Base-by-base conservation (phyloP, 2,329 filamentous ascomycete genomes). In the Aphanoascus verrucosus region DNA sequence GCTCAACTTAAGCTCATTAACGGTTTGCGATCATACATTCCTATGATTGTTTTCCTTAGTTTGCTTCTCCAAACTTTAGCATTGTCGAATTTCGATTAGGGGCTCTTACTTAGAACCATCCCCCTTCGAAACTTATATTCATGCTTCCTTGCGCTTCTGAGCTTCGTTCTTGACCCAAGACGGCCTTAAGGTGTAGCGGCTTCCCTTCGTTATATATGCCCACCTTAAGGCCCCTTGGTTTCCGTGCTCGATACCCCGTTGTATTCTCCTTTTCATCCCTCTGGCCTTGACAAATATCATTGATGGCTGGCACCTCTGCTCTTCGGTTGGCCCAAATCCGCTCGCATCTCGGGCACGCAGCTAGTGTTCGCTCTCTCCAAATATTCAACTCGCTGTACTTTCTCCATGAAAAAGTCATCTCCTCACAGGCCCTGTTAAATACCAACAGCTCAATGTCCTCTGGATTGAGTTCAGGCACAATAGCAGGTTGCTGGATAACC, bases 351-450 rank as follows among this genome's bases (percentile, higher is more conserved):
- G 50, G 50, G 12, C 50, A 52, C 8, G 19, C 14, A 9, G 14
- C n/a, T 1, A 14, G 5, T 2, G 32, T 40, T 23, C 11, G 28
- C 19, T 47, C 35, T 5, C 31, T 19, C 40, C 17, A 35, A 8
- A 56, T 5, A 23, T 20, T 12, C 35, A 56, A 47, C 31, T 51
- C 3, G n/a, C 20, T 20, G n/a, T 20, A 53, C 14, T 32, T 35
- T 6, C 28, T 19, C 54, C 54, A 55, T 35, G 49, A 55, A 19
- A 55, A 55, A 20, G 7, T 35, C 34, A 15, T 14, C 3, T 37
- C 8, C 5, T 45, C n/a, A 15, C 35, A 17, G 1, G 32, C 32
- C 3, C 32, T 19, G 28, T 45, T 12, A 19, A 54, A 45, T 7
- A 15, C 17, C 11, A 6, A 11, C 20, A 54, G 38, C n/a, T 32